These are phyloP conservation scores for Cystofilobasidium ferigula DNA, from an alignment of 768 basidiomycete species.

Conservation along the genomic window DNA sequence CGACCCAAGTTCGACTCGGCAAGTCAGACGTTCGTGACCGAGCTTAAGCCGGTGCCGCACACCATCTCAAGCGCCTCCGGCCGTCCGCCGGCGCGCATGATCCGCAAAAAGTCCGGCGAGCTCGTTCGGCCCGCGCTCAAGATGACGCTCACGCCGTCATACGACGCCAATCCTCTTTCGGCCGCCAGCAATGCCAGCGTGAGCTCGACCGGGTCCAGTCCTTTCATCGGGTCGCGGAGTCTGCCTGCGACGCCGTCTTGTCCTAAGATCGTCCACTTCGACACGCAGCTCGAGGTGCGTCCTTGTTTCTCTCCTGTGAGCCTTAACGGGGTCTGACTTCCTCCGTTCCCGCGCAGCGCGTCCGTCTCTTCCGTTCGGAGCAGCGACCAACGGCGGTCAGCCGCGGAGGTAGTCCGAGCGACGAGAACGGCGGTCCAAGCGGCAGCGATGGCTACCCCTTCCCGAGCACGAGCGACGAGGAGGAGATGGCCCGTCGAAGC, in stretches of 20 bases:
- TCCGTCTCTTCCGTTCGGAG: conserved; percentile 86
- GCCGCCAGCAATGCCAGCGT: conserved; percentile 37
- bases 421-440: conserved; percentile 45
- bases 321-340: background rate
- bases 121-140: conserved; percentile 87
- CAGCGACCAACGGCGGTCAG: conserved; percentile 91
- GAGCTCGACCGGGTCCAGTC: conserved; percentile 42
- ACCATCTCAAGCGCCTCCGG: background rate
- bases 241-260: conserved; percentile 69
- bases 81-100: conserved; percentile 39
- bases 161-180: conserved; percentile 21
- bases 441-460: conserved; percentile 38
- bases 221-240: conserved; percentile 45
- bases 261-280: conserved; percentile 83
- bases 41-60: conserved; percentile 9
- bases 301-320: too few relatives aligned
- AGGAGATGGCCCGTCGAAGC: conserved; percentile 8
- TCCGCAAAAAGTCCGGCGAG: conserved; percentile 90
- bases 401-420: conserved; percentile 76
- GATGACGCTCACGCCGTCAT: conserved; percentile 30
- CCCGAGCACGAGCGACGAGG: conserved; percentile 36
- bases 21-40: conserved; percentile 15
- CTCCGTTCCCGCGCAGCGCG: conserved; percentile 49
- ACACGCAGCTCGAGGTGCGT: conserved; percentile 59
- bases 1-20: conserved; percentile 18